Base-by-base conservation (phyloP, 1,139 yeast species). In the Yamadazyma atmosphaerica region DNA sequence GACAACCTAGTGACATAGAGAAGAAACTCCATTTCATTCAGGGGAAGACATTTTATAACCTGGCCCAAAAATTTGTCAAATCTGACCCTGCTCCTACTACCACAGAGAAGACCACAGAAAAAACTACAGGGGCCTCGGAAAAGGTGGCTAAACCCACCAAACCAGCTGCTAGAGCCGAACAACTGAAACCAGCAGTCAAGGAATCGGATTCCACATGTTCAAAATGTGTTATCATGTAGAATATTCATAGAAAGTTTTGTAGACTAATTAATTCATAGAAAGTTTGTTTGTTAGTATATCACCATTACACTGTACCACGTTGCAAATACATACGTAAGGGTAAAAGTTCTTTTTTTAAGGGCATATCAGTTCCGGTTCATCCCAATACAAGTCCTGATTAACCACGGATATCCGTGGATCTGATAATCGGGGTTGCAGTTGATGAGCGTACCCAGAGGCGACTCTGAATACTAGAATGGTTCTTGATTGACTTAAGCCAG, bases 1-100 rank as follows among this genome's bases (percentile, higher is more conserved):
- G 72, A 59, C 46, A 52, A 39, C 68, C 68, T 19, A 45, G 60
- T 41, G 52, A 54, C 24, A 52, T 62, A 45, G 73, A 68, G 49
- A 56, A 61, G 52, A 60, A 58, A 38, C 50, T 68, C 37, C 67
- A 66, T 23, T 46, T 47, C 34, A 48, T 52, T 43, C 73, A 68
- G 52, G 74, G 72, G 46, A 50, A 55, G 37, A 53, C 55, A 29
- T 67, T 67, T 56, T 59, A 49, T 52, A 56, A 56, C 24, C 40
- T 47, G 13, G 49, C 58, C 37, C 11, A 16, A 11, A 41, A 41
- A 28, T 34, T 46, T 26, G 34, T 22, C 34, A 36, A 40, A 39
- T 19, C 36, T 7, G 26, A 32, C 19, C 9, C 40, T 19, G n/a
- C n/a, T n/a, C n/a, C n/a, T n/a, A n/a, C n/a, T n/a, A n/a, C n/a